Base-by-base conservation (phyloP, 2,329 filamentous ascomycete species). In the Exophiala dermatitidis region DNA sequence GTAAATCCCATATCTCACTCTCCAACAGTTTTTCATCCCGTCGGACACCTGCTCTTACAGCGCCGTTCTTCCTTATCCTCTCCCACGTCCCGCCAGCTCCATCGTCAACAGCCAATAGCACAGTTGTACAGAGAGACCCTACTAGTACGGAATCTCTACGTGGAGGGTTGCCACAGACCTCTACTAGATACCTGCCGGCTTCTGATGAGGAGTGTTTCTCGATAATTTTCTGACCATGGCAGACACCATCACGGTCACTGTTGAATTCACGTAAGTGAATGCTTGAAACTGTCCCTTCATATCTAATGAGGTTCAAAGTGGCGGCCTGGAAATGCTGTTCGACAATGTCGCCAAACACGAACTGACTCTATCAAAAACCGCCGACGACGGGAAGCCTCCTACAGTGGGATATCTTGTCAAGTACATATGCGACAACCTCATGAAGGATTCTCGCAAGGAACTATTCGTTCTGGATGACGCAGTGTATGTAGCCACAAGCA, bases 301-400 rank as follows among this genome's bases (percentile, higher is more conserved):
- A n/a, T 48, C 12, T 8, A 8, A 46, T 46, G 36, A 51, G 42
- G 8, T 12, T 46, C 52, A 34, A 38, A 90, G 93, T 60, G 93
- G 93, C 58, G 93, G 93, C 26, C 80, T 98, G 12, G 93, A 98
- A 73, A 86, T 95, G 74, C 84, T 98, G 60, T 98, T 98, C 72
- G 82, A 84, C 32, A 85, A 95, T 68, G 77, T 89, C 71, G 81
- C 85, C 52, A 85, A 83, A 62, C 87, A 91, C 68, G 72, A 76
- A 26, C 68, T 98, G 43, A 72, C 77, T 2, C 70, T 97, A 40
- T 71, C 78, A 31, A 76, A 67, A 51, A 78, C 84, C 64, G 72
- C 77, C 49, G 46, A 52, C 26, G 72, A 80, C 56, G 83, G 83
- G 46, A 73, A 74, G 52, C 77, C 81, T 6, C 74, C 83, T 49